Base-by-base conservation (phyloP, 257 asterid genomes). In the Jacaranda copaia region DNA sequence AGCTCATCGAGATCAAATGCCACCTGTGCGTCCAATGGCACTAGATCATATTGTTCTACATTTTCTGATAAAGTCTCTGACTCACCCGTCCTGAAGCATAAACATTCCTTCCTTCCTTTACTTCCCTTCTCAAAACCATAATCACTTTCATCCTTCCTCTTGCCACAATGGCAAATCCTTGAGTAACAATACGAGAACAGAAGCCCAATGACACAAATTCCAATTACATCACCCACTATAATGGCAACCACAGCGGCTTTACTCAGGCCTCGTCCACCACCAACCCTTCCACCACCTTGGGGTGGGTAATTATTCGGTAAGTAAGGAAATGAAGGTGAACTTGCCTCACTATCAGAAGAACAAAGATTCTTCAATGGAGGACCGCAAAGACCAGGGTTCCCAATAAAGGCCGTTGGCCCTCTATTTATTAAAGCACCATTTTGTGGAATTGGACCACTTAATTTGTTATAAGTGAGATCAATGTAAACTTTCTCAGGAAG, bases 401-500 rank as follows among this genome's bases (percentile, higher is more conserved):
- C 98, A 49, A 93, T 81, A 76, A 95, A 95, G 18, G 99, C 98
- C 1, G 98, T 95, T n/a, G 99, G 99, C 19, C 98, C 98, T 85
- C 96, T 76, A 52, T 89, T 93, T 35, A 90, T 86, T 10, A 95
- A 70, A 75, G 98, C 93, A 35, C 99, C 98, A 79, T 76, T 89
- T 84, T 93, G 96, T 6, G 99, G 99, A 79, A 95, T 91, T 45
- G 96, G 91, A 8, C 99, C 99, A 3, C 85, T 93, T 43, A 95
- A 79, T 36, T 84, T 78, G 81, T 95, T 95, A 53, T 86, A 77
- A 18, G 96, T 91, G 10, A 95, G 89, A 83, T 95, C 99, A 77
- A 95, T 89, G 71, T 91, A 91, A 67, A 95, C 98, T 68, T 90
- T 93, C 81, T 89, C 96, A 0, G 99, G 97, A 1, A 95, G 88